Percentiles rank a stretch among this genome's conserved stretches.
Evolutionary conservation across 2,329 filamentous ascomycete species (phyloP).

Genomic region (Metarhizium brunneum): DNA sequence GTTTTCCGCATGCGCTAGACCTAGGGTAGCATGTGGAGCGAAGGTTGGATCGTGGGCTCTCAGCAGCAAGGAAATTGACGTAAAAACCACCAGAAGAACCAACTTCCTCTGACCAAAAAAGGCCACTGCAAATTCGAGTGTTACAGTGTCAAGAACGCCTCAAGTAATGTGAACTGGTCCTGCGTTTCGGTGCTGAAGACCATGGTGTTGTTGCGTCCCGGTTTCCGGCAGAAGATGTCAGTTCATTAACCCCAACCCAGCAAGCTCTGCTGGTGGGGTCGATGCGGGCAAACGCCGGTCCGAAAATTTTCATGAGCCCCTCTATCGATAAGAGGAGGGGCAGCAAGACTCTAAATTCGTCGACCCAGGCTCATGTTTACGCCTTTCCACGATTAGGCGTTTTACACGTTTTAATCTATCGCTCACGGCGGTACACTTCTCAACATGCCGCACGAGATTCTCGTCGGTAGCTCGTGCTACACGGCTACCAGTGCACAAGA

Average conservation of each 20-base stretch:
- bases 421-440: slow-evolving; percentile 4
- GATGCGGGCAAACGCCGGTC: slow-evolving; percentile 7
- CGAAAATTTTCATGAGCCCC: slow-evolving; percentile 13
- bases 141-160: too few relatives aligned
- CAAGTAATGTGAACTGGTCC: too few relatives aligned
- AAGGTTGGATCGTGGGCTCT: too few relatives aligned
- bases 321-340: slow-evolving; percentile 12
- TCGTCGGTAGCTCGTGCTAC: slow-evolving; percentile 40
- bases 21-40: too few relatives aligned
- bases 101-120: too few relatives aligned
- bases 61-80: too few relatives aligned
- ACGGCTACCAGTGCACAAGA: slow-evolving; percentile 33
- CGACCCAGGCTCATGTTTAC: neutral
- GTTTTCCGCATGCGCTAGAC: too few relatives aligned
- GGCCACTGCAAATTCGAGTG: too few relatives aligned
- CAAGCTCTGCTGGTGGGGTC: neutral
- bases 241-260: neutral
- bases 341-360: slow-evolving; percentile 1
- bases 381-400: neutral
- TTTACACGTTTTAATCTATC: neutral
- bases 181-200: too few relatives aligned
- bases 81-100: too few relatives aligned
- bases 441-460: slow-evolving; percentile 25
- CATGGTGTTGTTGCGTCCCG: too few relatives aligned
- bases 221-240: too few relatives aligned